Evolutionary conservation across 2,329 filamentous ascomycete genomes (phyloP).

Genomic region (Aspergillus melleus): DNA sequence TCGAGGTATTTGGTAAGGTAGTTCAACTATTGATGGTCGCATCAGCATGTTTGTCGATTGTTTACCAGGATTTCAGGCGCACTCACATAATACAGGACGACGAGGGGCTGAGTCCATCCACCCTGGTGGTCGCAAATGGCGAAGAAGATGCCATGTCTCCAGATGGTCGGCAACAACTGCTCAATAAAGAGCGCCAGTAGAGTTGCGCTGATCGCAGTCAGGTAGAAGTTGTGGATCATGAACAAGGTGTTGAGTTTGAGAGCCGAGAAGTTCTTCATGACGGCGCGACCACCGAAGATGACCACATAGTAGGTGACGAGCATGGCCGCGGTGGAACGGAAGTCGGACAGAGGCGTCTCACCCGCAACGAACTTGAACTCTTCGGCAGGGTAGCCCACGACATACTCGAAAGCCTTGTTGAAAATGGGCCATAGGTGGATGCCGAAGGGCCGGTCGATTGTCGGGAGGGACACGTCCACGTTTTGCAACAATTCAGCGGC

Average conservation of each 20-base stretch:
- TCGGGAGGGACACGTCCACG: slow-evolving; percentile 64
- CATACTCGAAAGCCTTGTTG: slow-evolving; percentile 75
- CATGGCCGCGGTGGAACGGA: slow-evolving; percentile 77
- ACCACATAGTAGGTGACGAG: slow-evolving; percentile 87
- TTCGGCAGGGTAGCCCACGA: slow-evolving; percentile 78
- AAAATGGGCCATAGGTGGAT: slow-evolving; percentile 92
- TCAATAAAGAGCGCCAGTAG: slow-evolving; percentile 86
- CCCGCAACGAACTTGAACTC: slow-evolving; percentile 83
- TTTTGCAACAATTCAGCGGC: slow-evolving; percentile 49
- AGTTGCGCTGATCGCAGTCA: slow-evolving; percentile 79
- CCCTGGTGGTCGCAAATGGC: slow-evolving; percentile 75
- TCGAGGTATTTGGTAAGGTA: slow-evolving; percentile 98
- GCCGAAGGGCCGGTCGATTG: slow-evolving; percentile 89
- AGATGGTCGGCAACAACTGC: slow-evolving; percentile 82
- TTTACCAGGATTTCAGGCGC: not conserved
- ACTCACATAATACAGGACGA: slow-evolving; percentile 95
- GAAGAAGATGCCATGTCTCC: slow-evolving; percentile 79
- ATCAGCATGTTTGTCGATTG: slow-evolving; percentile 38
- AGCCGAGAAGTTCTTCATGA: slow-evolving; percentile 83
- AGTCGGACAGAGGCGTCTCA: slow-evolving; percentile 83
- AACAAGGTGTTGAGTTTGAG: slow-evolving; percentile 88
- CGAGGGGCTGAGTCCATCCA: slow-evolving; percentile 90
- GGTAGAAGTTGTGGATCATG: slow-evolving; percentile 94
- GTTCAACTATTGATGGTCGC: slow-evolving; percentile 66
- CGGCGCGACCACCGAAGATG: slow-evolving; percentile 87